Percentiles rank a stretch among this genome's conserved stretches.
These are phyloP conservation scores for Suillus variegatus DNA, from an alignment of 768 basidiomycete genomes.

Conservation along the genomic window DNA sequence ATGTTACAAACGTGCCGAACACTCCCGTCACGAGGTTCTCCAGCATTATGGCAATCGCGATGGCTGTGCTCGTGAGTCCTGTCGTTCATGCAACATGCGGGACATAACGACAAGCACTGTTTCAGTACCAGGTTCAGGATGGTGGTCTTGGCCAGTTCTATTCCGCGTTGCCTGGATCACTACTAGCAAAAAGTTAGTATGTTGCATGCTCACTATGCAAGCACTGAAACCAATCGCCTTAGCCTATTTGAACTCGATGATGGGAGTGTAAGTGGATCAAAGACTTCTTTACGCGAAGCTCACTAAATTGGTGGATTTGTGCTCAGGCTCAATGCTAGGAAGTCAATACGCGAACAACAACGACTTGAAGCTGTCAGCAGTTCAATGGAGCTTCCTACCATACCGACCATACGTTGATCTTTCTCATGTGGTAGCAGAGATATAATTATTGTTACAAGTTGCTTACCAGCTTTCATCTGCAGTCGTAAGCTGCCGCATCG, in stretches of 20 bases:
- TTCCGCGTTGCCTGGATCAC: conserved; percentile 10
- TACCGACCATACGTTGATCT: conserved; percentile 15
- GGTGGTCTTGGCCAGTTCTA: conserved; percentile 3
- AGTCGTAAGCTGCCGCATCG: not conserved
- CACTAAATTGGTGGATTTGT: not conserved
- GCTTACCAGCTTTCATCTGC: not conserved
- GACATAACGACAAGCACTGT: not conserved
- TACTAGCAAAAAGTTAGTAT: conserved; percentile 22
- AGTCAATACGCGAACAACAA: conserved; percentile 20
- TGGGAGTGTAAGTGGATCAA: conserved; percentile 22
- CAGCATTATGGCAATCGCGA: conserved; percentile 14
- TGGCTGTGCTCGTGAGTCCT: conserved; percentile 17
- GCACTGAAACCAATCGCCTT: not conserved
- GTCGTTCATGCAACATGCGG: not conserved
- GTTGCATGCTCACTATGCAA: not conserved
- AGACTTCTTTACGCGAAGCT: not conserved
- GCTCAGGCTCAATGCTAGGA: conserved; percentile 11
- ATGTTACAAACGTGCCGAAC: not conserved
- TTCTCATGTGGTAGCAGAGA: not conserved
- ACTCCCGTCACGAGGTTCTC: not conserved
- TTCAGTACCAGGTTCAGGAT: conserved; percentile 21
- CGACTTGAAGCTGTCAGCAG: not conserved
- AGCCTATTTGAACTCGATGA: conserved; percentile 28
- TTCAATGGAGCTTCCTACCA: conserved; percentile 20
- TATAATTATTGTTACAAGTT: not conserved